Base-by-base conservation (phyloP, 139 green algal genomes). In the Astrephomene gubernaculifera region DNA sequence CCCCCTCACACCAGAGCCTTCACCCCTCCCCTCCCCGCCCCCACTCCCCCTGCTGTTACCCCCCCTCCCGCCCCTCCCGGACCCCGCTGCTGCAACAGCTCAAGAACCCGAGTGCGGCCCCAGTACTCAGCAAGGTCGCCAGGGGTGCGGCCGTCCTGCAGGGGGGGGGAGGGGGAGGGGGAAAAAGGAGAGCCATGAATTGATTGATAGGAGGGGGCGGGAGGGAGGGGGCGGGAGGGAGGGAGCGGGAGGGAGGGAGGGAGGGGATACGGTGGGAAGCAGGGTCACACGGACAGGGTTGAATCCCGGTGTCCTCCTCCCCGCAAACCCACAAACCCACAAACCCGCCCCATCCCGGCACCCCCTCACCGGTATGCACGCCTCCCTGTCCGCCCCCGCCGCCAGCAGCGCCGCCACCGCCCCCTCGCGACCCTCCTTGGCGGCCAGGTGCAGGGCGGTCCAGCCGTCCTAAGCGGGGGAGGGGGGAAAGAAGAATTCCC, bases 301-400 rank as follows among this genome's bases (percentile, higher is more conserved):
- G 49, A 57, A 57, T 57, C 49, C 49, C 49, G 17, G 17, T 57
- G 14, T 57, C 14, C 12, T 57, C 49, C 49, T 57, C 49, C 49
- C 49, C 49, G 14, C 14, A 57, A 57, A 12, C 12, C 49, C 17
- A 12, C 49, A 12, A 57, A 57, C 49, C 49, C 49, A 12, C 49
- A 12, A 25, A 57, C 49, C 49, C 14, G 49, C 14, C 49, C 14
- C 14, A 17, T 57, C 12, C 49, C 12, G 17, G 49, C 12, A 25
- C 49, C 49, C 29, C 68, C 68, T 75, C 38, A 75, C 68, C 68
- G 39, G 14, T 53, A 75, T 75, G 38, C 27, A 27, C 25, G 74
- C 74, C 38, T 57, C 74, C 38, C 41, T 57, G 74, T 82, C 27
- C 38, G 54, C 74, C 54, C 74, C 74, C 54, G 74, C 74, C 74